Base-by-base conservation (phyloP, 768 basidiomycete species). In the Sporobolomyces pararoseus region DNA sequence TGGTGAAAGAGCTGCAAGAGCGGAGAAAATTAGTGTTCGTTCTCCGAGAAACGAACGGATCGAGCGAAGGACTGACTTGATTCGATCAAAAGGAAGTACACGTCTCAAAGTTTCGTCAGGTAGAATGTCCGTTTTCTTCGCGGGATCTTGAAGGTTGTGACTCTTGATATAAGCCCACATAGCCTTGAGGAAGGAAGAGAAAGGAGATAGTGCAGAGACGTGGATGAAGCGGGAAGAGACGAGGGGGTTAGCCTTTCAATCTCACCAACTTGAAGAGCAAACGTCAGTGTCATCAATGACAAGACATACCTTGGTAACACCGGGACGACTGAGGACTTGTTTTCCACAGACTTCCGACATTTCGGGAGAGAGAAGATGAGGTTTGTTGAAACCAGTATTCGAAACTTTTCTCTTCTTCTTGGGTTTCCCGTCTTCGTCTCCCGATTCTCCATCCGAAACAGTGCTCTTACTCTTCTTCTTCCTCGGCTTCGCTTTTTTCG, bases 401-500 rank as follows among this genome's bases (percentile, higher is more conserved):
- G n/a, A 32, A 16, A 32, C 37, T 25, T 49, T 70, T 4, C 69
- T n/a, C 58, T 65, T 37, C 57, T 44, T 51, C 58, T 59, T 59
- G n/a, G 42, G n/a, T 4, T 27, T 31, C 19, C 54, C 54, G 10
- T 59, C 58, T 32, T 59, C 58, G 13, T 49, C 37, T n/a, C 50
- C 68, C 34, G 51, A 34, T 17, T 52, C 63, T 10, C n/a, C 57
- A 27, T 63, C 67, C 17, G 27, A 34, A 10, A 27, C 59, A 23
- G 3, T 34, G 10, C 58, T 63, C 66, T 69, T 69, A 37, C 47
- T 32, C 68, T 70, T 70, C 63, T 65, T 70, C 58, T 39, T 55
- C 51, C 32, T 32, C 29, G 39, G 16, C 35, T 66, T 59, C 27
- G 65, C 10, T 3, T 47, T 49, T 47, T 37, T 35, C 46, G 46